Percentiles rank a stretch among this genome's conserved stretches.
phyloP scores from a whole-genome alignment of 768 basidiomycete genomes.

The Chiua virens region DNA sequence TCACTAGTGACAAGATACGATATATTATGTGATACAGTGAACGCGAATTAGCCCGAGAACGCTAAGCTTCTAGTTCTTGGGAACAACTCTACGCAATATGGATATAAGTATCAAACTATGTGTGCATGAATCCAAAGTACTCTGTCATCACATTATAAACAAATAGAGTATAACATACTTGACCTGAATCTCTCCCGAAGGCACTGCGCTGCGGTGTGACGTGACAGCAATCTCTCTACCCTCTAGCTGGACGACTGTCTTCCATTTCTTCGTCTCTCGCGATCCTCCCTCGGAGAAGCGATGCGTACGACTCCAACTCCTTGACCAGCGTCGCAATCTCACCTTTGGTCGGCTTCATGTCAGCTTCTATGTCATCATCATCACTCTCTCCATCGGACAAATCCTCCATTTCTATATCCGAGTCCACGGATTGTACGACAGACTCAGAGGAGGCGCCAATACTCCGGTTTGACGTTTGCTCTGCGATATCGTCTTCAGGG shows the following conservation, averaged over 20 bases:
- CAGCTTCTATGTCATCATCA: neutral
- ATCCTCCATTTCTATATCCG: constrained; percentile 24
- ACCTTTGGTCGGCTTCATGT: constrained; percentile 21
- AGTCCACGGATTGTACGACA: neutral
- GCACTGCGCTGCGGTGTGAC: constrained; percentile 7
- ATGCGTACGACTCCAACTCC: constrained; percentile 58
- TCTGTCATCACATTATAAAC: constrained; percentile 17
- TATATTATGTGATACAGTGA: no score
- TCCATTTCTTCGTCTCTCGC: constrained; percentile 31
- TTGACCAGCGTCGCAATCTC: constrained; percentile 50
- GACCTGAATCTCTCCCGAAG: constrained; percentile 4
- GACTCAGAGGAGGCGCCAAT: neutral
- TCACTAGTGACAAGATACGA: no score
- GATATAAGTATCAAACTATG: no score
- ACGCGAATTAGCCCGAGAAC: no score
- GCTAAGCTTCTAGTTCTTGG: no score
- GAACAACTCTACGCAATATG: no score
- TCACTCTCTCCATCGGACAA: constrained; percentile 5
- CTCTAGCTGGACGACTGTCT: neutral
- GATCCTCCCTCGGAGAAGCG: constrained; percentile 58
- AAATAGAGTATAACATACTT: constrained; percentile 28
- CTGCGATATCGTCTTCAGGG: constrained; percentile 30
- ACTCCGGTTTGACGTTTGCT: constrained; percentile 7
- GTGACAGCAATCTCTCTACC: constrained; percentile 7
- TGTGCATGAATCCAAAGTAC: no score